These are phyloP conservation scores for Penicillium sp. DNA, from an alignment of 2,329 filamentous ascomycete species.

Conservation along the genomic window DNA sequence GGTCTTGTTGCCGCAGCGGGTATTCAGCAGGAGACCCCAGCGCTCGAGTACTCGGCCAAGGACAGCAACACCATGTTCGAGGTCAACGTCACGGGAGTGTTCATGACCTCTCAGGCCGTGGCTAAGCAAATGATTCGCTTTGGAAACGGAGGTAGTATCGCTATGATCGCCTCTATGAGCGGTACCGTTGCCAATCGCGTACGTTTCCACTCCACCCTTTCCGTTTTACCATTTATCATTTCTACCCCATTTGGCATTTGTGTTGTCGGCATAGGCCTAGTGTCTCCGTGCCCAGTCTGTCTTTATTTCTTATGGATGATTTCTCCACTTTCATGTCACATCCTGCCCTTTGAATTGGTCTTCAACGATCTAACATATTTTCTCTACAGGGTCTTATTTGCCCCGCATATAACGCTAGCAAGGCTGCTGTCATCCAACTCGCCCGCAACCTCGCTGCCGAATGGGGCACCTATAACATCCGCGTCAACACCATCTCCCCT, in stretches of 20 bases:
- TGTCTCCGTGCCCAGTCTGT: neutral
- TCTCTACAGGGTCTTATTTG: constrained; percentile 45
- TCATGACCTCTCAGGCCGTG: constrained; percentile 63
- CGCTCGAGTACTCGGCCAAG: constrained; percentile 70
- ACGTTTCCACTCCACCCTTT: constrained; percentile 17
- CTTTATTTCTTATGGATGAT: neutral
- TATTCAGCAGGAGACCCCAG: constrained; percentile 75
- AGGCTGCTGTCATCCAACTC: constrained; percentile 49
- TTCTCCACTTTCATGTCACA: neutral
- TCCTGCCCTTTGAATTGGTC: neutral
- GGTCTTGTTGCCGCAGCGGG: constrained; percentile 73
- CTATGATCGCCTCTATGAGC: constrained; percentile 62
- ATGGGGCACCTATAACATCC: constrained; percentile 49
- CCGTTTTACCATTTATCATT: neutral
- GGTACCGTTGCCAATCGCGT: constrained; percentile 57
- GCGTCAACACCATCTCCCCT: constrained; percentile 49
- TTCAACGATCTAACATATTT: neutral
- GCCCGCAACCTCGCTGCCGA: constrained; percentile 48
- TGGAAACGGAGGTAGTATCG: constrained; percentile 59
- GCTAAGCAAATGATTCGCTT: constrained; percentile 63
- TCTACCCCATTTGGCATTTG: neutral
- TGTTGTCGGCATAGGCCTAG: neutral
- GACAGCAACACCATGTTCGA: constrained; percentile 63
- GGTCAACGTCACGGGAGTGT: constrained; percentile 59
- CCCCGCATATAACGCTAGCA: constrained; percentile 50